A percentile compares a stretch with the other conserved stretches of the same genome.
Conservation (phyloP, 176 grass and related monocot genomes). For the Guadua angustifolia region DNA sequence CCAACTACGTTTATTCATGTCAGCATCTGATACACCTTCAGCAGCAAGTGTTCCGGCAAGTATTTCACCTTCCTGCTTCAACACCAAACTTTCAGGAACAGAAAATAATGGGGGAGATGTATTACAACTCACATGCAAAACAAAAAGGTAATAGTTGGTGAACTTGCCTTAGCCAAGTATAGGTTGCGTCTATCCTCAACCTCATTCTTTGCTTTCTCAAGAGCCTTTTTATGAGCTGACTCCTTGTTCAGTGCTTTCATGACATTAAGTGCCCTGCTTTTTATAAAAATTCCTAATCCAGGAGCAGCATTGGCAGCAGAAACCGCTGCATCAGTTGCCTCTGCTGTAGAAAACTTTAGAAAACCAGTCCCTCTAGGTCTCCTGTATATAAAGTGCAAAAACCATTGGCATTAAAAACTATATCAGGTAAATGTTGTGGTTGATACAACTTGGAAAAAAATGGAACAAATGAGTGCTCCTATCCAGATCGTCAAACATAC, state of each 20-base stretch:
- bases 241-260: slow-evolving; percentile 85
- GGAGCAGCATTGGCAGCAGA: slow-evolving; percentile 75
- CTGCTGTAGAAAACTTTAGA: slow-evolving; percentile 70
- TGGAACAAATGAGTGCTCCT: neutral
- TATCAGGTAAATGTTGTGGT: slow-evolving; percentile 30
- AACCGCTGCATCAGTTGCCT: slow-evolving; percentile 73
- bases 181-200: slow-evolving; percentile 86
- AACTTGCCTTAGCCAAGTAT: slow-evolving; percentile 83
- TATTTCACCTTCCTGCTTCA: slow-evolving; percentile 85
- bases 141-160: neutral
- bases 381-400: slow-evolving; percentile 49
- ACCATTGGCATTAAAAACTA: slow-evolving; percentile 6
- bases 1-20: slow-evolving; percentile 89
- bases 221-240: slow-evolving; percentile 79
- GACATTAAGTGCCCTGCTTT: slow-evolving; percentile 73
- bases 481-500: slow-evolving; percentile 53
- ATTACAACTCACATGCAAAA: neutral
- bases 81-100: slow-evolving; percentile 40
- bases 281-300: slow-evolving; percentile 87
- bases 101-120: slow-evolving; percentile 10
- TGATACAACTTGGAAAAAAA: neutral
- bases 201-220: slow-evolving; percentile 72
- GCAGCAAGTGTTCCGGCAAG: slow-evolving; percentile 79
- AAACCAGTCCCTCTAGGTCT: slow-evolving; percentile 86
- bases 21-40: slow-evolving; percentile 82